Base-by-base conservation (phyloP, 2,329 filamentous ascomycete species). In the Alternaria solani region DNA sequence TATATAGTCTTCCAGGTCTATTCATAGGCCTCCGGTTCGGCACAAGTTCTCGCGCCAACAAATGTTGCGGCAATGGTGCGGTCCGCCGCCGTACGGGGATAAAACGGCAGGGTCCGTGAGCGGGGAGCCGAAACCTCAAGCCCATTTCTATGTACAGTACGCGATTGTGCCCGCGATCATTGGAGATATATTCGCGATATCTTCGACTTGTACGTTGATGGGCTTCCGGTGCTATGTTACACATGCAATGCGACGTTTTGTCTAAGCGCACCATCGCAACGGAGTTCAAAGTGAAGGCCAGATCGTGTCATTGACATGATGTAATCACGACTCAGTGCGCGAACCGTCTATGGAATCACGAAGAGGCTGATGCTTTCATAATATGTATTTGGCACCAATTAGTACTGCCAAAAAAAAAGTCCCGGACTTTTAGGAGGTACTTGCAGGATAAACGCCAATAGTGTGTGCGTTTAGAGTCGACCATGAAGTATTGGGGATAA, bases 181-280 rank as follows among this genome's bases (percentile, higher is more conserved):
- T 23, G 18, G 20, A 23, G 39, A 0, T 1, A 18, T 6, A 14
- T 9, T 20, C 18, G 18, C 18, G 6, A 12, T 9, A 20, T 6
- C 18, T 23, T 11, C 9, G 0, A 23, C 6, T 39, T 16, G 3
- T 39, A 39, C 3, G 20, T n/a, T 41, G 18, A 14, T 6, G 12
- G 77, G 77, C n/a, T 77, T 77, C 46, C 76, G 76, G 36, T 9
- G 28, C 28, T 8, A 30, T 30, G 8, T 11, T 30, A 30, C 11
- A 41, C 12, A 11, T 4, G 23, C 8, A 3, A 18, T 23, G 11
- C 7, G 18, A 41, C 6, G 39, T 41, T 23, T 41, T 7, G 39
- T 11, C 9, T 41, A 23, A 7, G 18, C 76, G 77, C 20, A 75
- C 70, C n/a, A 79, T 79, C n/a, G n/a, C n/a, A n/a, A n/a, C n/a